Evolutionary conservation across 768 basidiomycete genomes (phyloP).

Genomic region (Coprinellus aureogranulatus): DNA sequence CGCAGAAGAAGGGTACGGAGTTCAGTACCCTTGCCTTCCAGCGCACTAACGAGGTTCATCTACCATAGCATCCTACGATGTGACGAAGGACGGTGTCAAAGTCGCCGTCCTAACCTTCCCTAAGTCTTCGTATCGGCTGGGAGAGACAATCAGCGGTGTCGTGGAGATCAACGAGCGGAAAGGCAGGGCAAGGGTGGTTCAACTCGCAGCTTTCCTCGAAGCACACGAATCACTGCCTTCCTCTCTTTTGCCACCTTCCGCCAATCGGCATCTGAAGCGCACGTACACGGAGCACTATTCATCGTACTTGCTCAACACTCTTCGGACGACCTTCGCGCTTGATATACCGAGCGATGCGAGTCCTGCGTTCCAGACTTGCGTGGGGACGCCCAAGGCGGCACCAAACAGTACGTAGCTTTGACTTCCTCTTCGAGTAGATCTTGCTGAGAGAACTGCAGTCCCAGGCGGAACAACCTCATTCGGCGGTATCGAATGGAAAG

Average conservation of each 20-base stretch:
- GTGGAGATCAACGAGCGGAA: slow-evolving; percentile 78
- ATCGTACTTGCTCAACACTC: slow-evolving; percentile 66
- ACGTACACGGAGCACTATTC: slow-evolving; percentile 86
- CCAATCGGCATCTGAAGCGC: slow-evolving; percentile 57
- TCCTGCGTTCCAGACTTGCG: slow-evolving; percentile 74
- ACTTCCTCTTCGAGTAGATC: not conserved
- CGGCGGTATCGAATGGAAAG: slow-evolving; percentile 90
- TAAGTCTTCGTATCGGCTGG: slow-evolving; percentile 87
- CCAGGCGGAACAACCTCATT: slow-evolving; percentile 18
- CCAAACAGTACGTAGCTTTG: slow-evolving; percentile 1
- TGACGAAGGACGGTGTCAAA: slow-evolving; percentile 86
- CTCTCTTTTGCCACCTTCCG: slow-evolving; percentile 47
- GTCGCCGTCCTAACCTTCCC: slow-evolving; percentile 91
- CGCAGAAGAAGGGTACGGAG: slow-evolving; percentile 82
- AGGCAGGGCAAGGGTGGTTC: slow-evolving; percentile 74
- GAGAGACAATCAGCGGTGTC: slow-evolving; percentile 88
- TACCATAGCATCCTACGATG: slow-evolving; percentile 82
- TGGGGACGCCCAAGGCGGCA: slow-evolving; percentile 31
- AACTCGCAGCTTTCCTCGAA: slow-evolving; percentile 86
- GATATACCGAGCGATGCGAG: slow-evolving; percentile 92
- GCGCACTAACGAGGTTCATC: not conserved
- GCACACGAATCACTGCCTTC: slow-evolving; percentile 82
- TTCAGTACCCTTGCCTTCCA: not conserved
- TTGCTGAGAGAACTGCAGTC: not conserved
- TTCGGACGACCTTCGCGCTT: slow-evolving; percentile 81